These are phyloP conservation scores for Sesbania bispinosa DNA, from an alignment of 306 rosid genomes.

Conservation along the genomic window DNA sequence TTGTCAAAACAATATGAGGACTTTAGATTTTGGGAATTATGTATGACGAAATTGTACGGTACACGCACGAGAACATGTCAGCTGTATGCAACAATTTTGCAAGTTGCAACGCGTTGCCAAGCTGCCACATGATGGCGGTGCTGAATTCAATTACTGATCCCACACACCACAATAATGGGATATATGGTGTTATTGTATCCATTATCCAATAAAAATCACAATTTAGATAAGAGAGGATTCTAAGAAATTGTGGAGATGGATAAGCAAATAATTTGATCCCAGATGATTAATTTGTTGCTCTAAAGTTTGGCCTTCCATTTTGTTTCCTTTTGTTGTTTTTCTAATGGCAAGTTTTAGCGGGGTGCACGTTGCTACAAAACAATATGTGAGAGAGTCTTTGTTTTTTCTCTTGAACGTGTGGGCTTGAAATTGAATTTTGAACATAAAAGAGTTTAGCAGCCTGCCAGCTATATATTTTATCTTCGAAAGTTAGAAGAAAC, in stretches of 20 bases:
- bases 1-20: too few relatives aligned
- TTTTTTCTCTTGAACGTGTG: neutral
- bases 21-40: too few relatives aligned
- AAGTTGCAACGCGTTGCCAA: constrained; percentile 44
- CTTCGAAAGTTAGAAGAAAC: neutral
- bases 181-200: neutral
- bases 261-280: neutral
- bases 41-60: too few relatives aligned
- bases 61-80: neutral
- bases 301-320: neutral
- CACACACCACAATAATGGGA: neutral
- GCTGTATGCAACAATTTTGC: constrained; percentile 15
- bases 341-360: neutral
- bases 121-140: constrained; percentile 29
- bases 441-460: neutral
- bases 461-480: constrained; percentile 2
- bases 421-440: neutral
- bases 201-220: neutral
- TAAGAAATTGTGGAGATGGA: neutral
- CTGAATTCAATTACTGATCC: neutral
- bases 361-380: neutral
- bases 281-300: too few relatives aligned
- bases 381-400: neutral
- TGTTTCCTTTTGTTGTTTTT: neutral
- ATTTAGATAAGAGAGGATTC: neutral